Evolutionary conservation across 2,329 filamentous ascomycete species (phyloP).

Genomic region (Lomentospora prolificans): DNA sequence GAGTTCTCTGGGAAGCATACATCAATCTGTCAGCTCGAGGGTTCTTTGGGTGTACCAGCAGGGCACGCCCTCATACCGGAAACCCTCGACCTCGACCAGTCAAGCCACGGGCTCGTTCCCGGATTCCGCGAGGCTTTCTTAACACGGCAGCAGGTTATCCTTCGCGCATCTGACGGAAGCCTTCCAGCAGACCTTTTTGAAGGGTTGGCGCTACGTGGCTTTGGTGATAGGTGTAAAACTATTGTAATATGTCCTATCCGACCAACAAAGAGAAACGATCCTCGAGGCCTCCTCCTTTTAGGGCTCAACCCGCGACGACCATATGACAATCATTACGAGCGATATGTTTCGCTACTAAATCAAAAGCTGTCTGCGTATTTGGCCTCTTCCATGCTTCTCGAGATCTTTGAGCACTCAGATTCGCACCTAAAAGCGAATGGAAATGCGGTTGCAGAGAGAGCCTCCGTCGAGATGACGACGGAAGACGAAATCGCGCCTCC

Average conservation of each 20-base stretch:
- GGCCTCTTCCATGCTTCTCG: conserved; percentile 5
- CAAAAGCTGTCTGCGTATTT: conserved; percentile 7
- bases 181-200: conserved; percentile 48
- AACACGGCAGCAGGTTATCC: conserved; percentile 26
- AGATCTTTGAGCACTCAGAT: not conserved
- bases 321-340: conserved; percentile 63
- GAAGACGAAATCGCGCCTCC: conserved; percentile 57
- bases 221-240: conserved; percentile 53
- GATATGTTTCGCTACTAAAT: conserved; percentile 48
- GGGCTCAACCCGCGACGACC: conserved; percentile 62
- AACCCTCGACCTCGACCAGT: conserved; percentile 24
- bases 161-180: conserved; percentile 37
- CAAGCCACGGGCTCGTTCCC: conserved; percentile 26
- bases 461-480: conserved; percentile 66
- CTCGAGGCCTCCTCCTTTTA: conserved; percentile 58
- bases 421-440: not conserved
- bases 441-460: conserved; percentile 52
- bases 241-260: conserved; percentile 63
- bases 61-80: conserved; percentile 31
- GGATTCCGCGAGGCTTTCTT: conserved; percentile 29
- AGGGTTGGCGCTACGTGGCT: conserved; percentile 52
- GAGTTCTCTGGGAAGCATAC: conserved; percentile 22
- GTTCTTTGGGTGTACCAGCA: conserved; percentile 34
- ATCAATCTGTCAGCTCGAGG: conserved; percentile 28
- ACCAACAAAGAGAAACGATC: conserved; percentile 52